phyloP scores from a whole-genome alignment of 306 rosid species.

The Rosa persica region DNA sequence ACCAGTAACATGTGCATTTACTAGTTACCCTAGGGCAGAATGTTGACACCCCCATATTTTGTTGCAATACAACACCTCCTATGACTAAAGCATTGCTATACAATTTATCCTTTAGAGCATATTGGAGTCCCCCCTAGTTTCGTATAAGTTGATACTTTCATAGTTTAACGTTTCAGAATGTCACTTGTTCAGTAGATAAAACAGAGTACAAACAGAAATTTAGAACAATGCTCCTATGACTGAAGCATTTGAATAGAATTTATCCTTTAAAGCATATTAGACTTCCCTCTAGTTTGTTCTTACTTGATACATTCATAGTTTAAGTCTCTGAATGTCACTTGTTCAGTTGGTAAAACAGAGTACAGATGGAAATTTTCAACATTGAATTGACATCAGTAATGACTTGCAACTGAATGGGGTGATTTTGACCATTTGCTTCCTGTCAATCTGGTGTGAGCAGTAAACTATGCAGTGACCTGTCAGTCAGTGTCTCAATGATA shows the following conservation, averaged over 20 bases:
- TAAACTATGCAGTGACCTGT: neutral
- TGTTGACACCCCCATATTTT: neutral
- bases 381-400: neutral
- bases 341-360: neutral
- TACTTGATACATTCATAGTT: neutral
- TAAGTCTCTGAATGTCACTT: neutral
- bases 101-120: neutral
- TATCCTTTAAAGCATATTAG: neutral
- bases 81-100: neutral
- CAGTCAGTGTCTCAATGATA: neutral
- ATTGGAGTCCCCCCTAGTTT: neutral
- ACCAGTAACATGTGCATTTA: neutral
- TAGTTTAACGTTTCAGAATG: neutral
- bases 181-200: neutral
- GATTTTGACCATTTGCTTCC: neutral
- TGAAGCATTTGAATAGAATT: neutral
- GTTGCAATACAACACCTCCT: no score
- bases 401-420: neutral
- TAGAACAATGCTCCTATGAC: neutral
- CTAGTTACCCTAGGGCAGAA: neutral
- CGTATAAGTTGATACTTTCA: neutral
- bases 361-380: neutral
- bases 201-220: neutral
- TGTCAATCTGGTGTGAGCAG: neutral
- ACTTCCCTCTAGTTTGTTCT: neutral